Evolutionary conservation across 2,329 filamentous ascomycete species (phyloP), one percentile per base, ranked within the genome.

Genomic region (Coccinonectria pachysandricola): DNA sequence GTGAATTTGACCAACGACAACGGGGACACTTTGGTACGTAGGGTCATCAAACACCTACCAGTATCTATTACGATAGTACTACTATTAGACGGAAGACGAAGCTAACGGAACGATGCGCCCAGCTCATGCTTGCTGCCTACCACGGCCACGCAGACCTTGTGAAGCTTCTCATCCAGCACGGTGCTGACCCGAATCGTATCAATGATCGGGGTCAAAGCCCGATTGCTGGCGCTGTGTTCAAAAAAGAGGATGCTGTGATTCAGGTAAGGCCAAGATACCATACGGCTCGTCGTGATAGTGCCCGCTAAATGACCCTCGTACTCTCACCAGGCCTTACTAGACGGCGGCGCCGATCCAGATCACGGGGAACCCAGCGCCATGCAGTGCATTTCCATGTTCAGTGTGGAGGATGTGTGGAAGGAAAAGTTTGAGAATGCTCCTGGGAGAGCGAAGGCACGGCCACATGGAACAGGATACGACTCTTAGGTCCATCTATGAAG

Each of bases 61-160:
- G n/a, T n/a, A 21, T 21, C 27, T 30, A 20, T 7, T 16, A 13
- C 14, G 6, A 24, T 8, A 12, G 7, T 12, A 21, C 4, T 7
- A 21, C 29, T 39, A 7, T 29, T 24, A 19, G 11, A 6, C 15
- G 3, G 8, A n/a, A 21, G 3, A 15, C 8, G 5, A 4, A 10
- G 8, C 12, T 18, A 16, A 13, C 5, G 20, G 12, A 8, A 15
- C 36, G 18, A 40, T 21, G 18, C 12, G 5, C 2, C 4, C 26
- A 74, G 70, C 59, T 84, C 32, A 85, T 85, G 79, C 65, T 85
- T 1, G 72, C 78, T 1, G 66, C 76, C 0, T 84, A 84, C 42
- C 68, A 82, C 39, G 77, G 77, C 8, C 73, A 82, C 28, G 60
- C 65, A 2, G 59, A 67, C 0, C 63, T 79, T 0, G 73, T 77